Percentiles rank a stretch among this genome's conserved stretches.
These are phyloP conservation scores for Scenedesmus sp. DNA, from an alignment of 163 green algal species.

Conservation along the genomic window DNA sequence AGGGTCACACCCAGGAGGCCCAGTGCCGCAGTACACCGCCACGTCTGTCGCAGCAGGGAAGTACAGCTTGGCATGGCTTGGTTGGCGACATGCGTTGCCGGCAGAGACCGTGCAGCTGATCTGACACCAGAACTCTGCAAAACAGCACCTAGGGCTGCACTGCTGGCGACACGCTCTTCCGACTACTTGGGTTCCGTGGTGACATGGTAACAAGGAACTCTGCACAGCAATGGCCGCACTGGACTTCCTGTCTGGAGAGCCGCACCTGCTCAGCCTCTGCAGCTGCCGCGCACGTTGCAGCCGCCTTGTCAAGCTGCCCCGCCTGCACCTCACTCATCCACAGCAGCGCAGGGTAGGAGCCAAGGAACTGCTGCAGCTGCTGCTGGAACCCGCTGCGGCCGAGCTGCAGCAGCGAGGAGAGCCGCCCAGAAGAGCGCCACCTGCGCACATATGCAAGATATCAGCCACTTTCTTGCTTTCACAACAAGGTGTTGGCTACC, in stretches of 20 bases:
- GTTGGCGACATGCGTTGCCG: too few species aligned
- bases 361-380: conserved; percentile 51
- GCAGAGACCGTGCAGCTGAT: too few species aligned
- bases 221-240: background rate
- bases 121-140: too few species aligned
- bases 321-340: conserved; percentile 52
- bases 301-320: conserved; percentile 1
- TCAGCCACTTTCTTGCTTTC: background rate
- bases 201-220: background rate
- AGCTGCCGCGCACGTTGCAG: conserved; percentile 12
- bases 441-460: background rate
- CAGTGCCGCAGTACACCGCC: too few species aligned
- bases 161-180: too few species aligned
- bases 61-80: too few species aligned
- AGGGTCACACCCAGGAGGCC: too few species aligned
- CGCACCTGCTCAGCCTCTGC: conserved; percentile 39
- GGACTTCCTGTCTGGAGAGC: background rate
- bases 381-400: conserved; percentile 41
- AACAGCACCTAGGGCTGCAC: too few species aligned
- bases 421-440: background rate
- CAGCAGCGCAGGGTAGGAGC: conserved; percentile 36
- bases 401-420: conserved; percentile 49
- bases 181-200: too few species aligned
- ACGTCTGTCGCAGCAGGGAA: too few species aligned
- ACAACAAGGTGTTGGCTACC: background rate